Conservation (phyloP, 352 stramenopile species). For the Phytophthora citricola region DNA sequence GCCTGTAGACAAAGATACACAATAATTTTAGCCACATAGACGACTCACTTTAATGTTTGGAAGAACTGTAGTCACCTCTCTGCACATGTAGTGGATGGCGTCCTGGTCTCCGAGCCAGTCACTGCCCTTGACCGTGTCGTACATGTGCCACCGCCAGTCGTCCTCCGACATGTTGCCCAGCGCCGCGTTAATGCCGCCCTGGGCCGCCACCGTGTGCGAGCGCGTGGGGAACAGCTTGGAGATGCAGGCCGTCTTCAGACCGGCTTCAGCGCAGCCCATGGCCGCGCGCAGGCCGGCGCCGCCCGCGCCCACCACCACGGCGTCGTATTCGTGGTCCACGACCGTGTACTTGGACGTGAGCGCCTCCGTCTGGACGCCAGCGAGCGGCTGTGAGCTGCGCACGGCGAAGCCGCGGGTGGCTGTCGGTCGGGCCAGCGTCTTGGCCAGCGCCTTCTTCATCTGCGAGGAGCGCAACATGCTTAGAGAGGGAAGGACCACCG, state of each 20-base stretch:
- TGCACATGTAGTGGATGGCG: constrained; percentile 99
- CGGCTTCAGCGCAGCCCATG: constrained; percentile 93
- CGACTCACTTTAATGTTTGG: constrained; percentile 41
- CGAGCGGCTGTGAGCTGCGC: constrained; percentile 31
- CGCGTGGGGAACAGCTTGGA: constrained; percentile 98
- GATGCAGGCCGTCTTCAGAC: constrained; percentile 97
- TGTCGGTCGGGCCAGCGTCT: constrained; percentile 15
- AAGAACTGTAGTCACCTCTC: constrained; percentile 59
- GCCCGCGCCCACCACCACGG: constrained; percentile 95
- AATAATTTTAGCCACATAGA: constrained; percentile 30
- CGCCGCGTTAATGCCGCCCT: constrained; percentile 98
- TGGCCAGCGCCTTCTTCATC: constrained; percentile 30
- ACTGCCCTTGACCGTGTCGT: constrained; percentile 98
- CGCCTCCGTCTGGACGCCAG: constrained; percentile 34
- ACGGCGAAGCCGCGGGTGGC: constrained; percentile 35
- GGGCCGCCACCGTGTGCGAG: constrained; percentile 96
- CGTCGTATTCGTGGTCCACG: constrained; percentile 97
- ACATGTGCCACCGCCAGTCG: constrained; percentile 98
- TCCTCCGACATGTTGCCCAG: constrained; percentile 97
- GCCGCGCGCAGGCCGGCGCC: constrained; percentile 93
- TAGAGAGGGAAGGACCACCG: constrained; percentile 22
- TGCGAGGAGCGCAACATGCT: constrained; percentile 38
- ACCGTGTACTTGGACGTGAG: constrained; percentile 72
- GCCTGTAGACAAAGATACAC: constrained; percentile 26
- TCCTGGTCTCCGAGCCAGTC: constrained; percentile 99